Conservation (phyloP, 2,329 filamentous ascomycete species). For the Neonectria punicea region DNA sequence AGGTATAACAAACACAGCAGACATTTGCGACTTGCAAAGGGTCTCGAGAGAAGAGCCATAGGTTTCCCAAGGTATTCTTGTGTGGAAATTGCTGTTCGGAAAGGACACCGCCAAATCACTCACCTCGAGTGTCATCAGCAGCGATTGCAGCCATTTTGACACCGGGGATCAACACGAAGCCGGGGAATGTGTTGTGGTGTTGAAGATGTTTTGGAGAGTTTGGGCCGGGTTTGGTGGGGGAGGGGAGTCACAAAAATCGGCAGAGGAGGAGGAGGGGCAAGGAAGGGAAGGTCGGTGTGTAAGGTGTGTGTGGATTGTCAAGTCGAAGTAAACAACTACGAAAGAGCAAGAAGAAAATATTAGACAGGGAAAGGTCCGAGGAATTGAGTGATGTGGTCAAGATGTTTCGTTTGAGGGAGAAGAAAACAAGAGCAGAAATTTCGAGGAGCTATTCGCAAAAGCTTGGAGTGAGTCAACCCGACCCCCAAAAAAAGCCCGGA, state of each 20-base stretch:
- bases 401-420: background rate
- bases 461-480: constrained; percentile 21
- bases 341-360: background rate
- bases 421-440: background rate
- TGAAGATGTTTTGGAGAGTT: constrained; percentile 26
- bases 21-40: constrained; percentile 2
- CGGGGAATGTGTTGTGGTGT: constrained; percentile 14
- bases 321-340: background rate
- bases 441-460: constrained; percentile 8
- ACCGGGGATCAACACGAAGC: constrained; percentile 47
- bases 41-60: background rate
- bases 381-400: background rate
- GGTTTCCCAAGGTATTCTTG: background rate
- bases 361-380: background rate
- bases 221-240: constrained; percentile 24
- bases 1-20: background rate
- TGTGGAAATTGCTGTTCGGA: background rate
- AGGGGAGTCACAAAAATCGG: constrained; percentile 20
- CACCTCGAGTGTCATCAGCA: constrained; percentile 58
- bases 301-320: constrained; percentile 1
- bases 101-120: constrained; percentile 43
- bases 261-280: constrained; percentile 17
- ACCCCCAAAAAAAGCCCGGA: background rate
- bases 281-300: constrained; percentile 15
- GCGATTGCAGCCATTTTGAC: constrained; percentile 53